These are phyloP conservation scores for Chaetomium cochliodes DNA, from an alignment of 495 filamentous ascomycete genomes.

Conservation along the genomic window DNA sequence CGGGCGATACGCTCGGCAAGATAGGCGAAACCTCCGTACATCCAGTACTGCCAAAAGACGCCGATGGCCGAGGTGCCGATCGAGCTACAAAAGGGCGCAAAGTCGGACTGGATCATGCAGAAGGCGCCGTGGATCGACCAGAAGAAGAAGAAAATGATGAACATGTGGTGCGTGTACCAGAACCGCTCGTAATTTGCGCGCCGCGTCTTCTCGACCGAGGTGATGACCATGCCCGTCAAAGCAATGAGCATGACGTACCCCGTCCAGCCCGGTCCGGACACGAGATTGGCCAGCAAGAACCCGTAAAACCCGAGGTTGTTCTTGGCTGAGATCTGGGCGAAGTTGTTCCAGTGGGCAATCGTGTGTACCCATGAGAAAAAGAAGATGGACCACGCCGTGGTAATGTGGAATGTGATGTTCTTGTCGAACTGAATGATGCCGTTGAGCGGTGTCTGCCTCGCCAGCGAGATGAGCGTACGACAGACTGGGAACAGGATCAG, in stretches of 20 bases:
- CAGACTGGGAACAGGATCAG: conserved; percentile 77
- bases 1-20: conserved; percentile 66
- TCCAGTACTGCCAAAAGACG: conserved; percentile 80
- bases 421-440: conserved; percentile 79
- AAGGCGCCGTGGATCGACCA: conserved; percentile 78
- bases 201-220: conserved; percentile 66
- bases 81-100: conserved; percentile 64
- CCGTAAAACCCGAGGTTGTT: conserved; percentile 70
- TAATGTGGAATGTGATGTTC: conserved; percentile 79
- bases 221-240: conserved; percentile 65
- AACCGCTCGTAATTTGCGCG: conserved; percentile 74
- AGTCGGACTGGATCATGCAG: conserved; percentile 78
- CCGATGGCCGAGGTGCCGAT: conserved; percentile 60
- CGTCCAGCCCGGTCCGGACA: conserved; percentile 74
- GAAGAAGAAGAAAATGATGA: conserved; percentile 77
- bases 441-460: conserved; percentile 70
- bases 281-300: conserved; percentile 66
- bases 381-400: conserved; percentile 75
- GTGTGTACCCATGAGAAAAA: conserved; percentile 81
- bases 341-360: conserved; percentile 78
- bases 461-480: conserved; percentile 72
- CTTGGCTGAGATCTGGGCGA: conserved; percentile 68
- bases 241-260: conserved; percentile 74
- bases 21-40: conserved; percentile 71
- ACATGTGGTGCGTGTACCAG: conserved; percentile 78